Base-by-base conservation (phyloP, 1,284 basidiomycete species). In the Cryptococcus sp. region DNA sequence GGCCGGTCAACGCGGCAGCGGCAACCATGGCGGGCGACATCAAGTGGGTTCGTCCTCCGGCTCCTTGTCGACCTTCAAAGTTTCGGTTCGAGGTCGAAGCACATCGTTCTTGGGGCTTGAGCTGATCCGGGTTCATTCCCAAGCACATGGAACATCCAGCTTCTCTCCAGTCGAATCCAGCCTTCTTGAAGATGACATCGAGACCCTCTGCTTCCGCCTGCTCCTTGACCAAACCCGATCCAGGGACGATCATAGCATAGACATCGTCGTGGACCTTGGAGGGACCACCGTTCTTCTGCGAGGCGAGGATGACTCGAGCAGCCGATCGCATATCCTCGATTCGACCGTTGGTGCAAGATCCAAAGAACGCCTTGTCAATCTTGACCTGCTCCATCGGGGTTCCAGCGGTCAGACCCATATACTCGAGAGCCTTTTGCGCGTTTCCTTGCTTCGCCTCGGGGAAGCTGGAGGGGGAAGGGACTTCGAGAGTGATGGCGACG, bases 71-170 rank as follows among this genome's bases (percentile, higher is more conserved):
- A 44, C 93, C 92, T 74, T 97, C 92, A 65, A 97, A 97, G 76
- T 97, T 97, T 56, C 93, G 85, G 75, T 97, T 97, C 68, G 90
- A 94, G 35, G 93, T 97, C 63, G 87, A 92, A 5, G 93, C 92
- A 66, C 92, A 97, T 45, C 93, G 86, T 73, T 97, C 87, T 41
- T 86, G 85, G 3, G 90, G 89, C 32, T 80, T 78, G 45, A 97
- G 79, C 72, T 94, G 90, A 74, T 97, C 92, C 10, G 92, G 89
- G 74, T 97, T 97, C 93, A 97, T 97, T 37, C 91, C 93, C 55
- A 97, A 73, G 74, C 92, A 97, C 93, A 97, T 97, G 26, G 93
- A 97, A 71, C 92, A 97, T 26, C 92, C 92, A 25, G 93, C 93
- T 74, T 97, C 93, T 51, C 92, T 82, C 92, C 91, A 97, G 71